phyloP scores from a whole-genome alignment of 495 filamentous ascomycete genomes.

The Talaromyces proteolyticus region DNA sequence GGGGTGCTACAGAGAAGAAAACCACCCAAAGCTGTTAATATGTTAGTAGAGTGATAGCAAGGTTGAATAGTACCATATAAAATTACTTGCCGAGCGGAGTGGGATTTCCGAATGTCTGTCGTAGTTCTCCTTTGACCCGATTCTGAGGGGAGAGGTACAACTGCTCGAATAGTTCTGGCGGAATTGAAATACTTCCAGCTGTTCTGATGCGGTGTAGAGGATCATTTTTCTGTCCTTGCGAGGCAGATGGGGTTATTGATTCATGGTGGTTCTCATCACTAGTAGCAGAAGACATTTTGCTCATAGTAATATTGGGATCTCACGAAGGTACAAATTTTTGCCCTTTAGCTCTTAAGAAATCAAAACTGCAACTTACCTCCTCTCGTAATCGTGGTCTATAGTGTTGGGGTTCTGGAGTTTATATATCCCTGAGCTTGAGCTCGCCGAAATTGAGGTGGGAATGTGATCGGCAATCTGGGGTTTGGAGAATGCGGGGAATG shows the following conservation, averaged over 20 bases:
- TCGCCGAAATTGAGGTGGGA: not conserved
- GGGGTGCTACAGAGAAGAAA: no score
- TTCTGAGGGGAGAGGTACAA: no score
- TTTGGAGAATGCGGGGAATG: no score
- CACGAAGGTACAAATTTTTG: not conserved
- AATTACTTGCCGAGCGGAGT: no score
- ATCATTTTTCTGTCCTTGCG: not conserved
- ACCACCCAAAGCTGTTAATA: no score
- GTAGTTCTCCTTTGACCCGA: no score
- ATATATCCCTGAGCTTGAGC: no score
- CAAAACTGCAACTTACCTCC: not conserved
- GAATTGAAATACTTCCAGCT: not conserved
- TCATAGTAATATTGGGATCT: not conserved
- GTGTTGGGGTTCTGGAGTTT: not conserved
- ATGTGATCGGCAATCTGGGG: not conserved
- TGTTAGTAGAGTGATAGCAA: no score
- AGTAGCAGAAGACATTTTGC: not conserved
- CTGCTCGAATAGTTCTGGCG: no score
- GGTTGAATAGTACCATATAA: no score
- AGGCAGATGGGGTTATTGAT: not conserved
- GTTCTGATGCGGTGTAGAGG: not conserved
- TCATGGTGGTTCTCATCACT: not conserved
- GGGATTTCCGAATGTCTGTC: no score
- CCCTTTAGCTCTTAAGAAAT: not conserved
- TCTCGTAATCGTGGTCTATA: not conserved